Evolutionary conservation across 768 basidiomycete species (phyloP), one percentile per base, ranked within the genome.

Genomic region (Nevesoporus exiguus): DNA sequence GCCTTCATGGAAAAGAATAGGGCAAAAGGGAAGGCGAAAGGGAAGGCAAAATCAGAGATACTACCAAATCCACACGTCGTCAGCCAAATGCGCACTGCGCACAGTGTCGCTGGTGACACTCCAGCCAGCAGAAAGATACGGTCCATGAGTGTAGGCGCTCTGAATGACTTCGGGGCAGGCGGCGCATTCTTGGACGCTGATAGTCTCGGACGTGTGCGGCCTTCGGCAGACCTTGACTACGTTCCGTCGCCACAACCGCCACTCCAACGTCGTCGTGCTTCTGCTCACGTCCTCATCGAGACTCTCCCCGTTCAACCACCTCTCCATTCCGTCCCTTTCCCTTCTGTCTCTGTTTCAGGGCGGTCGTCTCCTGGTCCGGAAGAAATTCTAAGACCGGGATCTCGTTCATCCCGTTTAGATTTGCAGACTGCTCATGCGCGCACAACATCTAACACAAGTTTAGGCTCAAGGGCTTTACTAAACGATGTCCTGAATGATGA

Each of bases 1-100:
- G 79, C 83, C 7, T 84, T 90, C 71, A 82, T 90, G 56, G 78
- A 83, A 1, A 86, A 88, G 60, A 83, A 86, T 60, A 87, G 84
- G 71, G 67, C 68, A 27, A 72, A 68, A 52, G 63, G 63, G 17
- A 80, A 69, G 65, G 66, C 66, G 5, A 77, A 75, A 51, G 66
- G 63, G 17, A 77, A 71, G 51, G 61, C 68, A n/a, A 73, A 66
- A 54, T 67, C 72, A 49, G 66, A 64, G 36, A 60, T 66, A 13
- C 65, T 82, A 15, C 80, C 79, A 21, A 80, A 77, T 71, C 72
- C 77, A 58, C 67, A 77, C 65, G 60, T 73, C 64, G 52, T 62
- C 71, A 15, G 6, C 10, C 43, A 69, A 68, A 37, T 76, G n/a
- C 75, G 72, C 41, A 70, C 76, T 50, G 77, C 75, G 39, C 73